These are phyloP conservation scores for Hysterium pulicare DNA, from an alignment of 2,329 filamentous ascomycete genomes.

Conservation along the genomic window DNA sequence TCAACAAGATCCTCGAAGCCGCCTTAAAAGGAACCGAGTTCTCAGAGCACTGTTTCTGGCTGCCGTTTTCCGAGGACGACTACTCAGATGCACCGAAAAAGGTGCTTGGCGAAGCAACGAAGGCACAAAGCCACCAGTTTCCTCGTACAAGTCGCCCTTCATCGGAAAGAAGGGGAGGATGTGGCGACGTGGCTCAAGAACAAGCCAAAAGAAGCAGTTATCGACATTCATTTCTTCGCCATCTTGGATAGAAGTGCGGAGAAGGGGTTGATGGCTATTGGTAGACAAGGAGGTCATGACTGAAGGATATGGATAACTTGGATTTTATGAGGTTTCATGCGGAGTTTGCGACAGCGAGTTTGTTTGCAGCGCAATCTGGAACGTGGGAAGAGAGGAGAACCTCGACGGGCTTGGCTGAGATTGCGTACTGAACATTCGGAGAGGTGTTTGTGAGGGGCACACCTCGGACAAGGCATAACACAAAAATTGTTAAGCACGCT, in stretches of 20 bases:
- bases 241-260: slow-evolving; percentile 7
- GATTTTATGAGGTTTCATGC: slow-evolving; percentile 5
- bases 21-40: slow-evolving; percentile 5
- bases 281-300: slow-evolving; percentile 2
- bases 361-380: background rate
- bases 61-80: slow-evolving; percentile 2
- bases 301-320: slow-evolving; percentile 4
- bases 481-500: too few species aligned
- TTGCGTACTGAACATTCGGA: too few species aligned
- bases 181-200: slow-evolving; percentile 7
- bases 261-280: slow-evolving; percentile 7
- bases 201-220: slow-evolving; percentile 4
- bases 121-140: slow-evolving; percentile 4
- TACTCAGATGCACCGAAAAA: slow-evolving; percentile 6
- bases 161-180: slow-evolving; percentile 8
- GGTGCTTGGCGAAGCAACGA: background rate
- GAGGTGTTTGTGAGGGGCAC: too few species aligned
- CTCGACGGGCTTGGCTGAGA: slow-evolving; percentile 1
- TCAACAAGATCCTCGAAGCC: slow-evolving; percentile 4
- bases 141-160: slow-evolving; percentile 8
- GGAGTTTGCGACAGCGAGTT: background rate
- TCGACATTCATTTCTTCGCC: slow-evolving; percentile 8
- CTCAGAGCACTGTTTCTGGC: slow-evolving; percentile 3
- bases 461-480: too few species aligned
- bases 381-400: slow-evolving; percentile 3